Evolutionary conservation across 2,329 filamentous ascomycete species (phyloP), one percentile per base, ranked within the genome.

Genomic region (Aspergillus novofumigatus): DNA sequence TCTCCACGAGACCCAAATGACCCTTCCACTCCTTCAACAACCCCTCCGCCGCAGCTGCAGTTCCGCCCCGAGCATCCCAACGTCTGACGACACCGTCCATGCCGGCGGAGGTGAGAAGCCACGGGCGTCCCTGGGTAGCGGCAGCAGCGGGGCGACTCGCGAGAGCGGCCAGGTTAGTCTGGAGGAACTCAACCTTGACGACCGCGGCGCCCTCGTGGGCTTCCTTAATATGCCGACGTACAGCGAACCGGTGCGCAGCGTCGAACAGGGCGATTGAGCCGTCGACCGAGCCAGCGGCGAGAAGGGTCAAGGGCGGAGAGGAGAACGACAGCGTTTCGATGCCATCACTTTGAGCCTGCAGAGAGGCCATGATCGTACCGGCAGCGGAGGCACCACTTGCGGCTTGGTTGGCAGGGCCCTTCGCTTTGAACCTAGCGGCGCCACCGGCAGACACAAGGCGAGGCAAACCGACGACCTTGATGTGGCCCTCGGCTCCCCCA

Each of bases 181-280:
- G 69, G 25, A 96, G 84, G 68, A 96, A 99, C 59, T 97, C 91
- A 4, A 97, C 86, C 76, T 95, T 93, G 60, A 97, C 93, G 21
- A 99, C 91, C 1, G 91, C 88, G 67, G 89, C 88, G n/a, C 91
- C 89, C 62, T 92, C 89, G 72, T 96, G 93, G 1, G 91, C 92
- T 51, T 89, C 88, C 52, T 83, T 82, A 62, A 97, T 90, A 69
- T 92, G 87, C 54, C 91, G 80, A 52, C 94, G 83, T n/a, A 95
- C 85, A 2, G 92, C 90, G 69, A 96, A 97, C 53, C 90, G 86
- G 65, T 94, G 88, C 47, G 88, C 86, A 0, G 89, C 88, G 74
- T 99, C 94, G 72, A 92, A 97, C 2, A 99, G 83, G 9, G 86
- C 90, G 60, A 99, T 92, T 55, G 78, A 81, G 42, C 85, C 84